Evolutionary conservation across 805 yeast species (phyloP), one percentile per base, ranked within the genome.

Genomic region (Metschnikowia sp.): DNA sequence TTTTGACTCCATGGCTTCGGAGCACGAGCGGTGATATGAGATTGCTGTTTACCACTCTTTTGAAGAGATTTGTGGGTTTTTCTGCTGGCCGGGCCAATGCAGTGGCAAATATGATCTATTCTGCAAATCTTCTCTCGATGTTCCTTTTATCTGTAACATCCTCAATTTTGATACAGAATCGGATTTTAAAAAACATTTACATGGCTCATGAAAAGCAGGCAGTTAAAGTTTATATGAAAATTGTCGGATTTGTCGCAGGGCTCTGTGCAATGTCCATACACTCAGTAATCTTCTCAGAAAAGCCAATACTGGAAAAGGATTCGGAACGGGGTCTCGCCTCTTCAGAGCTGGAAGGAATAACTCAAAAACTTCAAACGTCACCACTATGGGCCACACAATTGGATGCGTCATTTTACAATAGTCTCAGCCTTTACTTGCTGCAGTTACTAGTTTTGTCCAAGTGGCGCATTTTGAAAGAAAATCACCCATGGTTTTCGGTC

Each of bases 401-500:
- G 28, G 55, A 61, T 15, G 60, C 61, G 42, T 22, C 47, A 1
- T 64, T 66, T 44, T 49, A 67, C 47, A 58, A 69, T 34, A 63
- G 53, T 4, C 44, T 70, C 47, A 66, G 63, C 52, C 45, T 65
- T 40, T 70, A 71, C 51, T 55, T 72, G 31, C 51, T 66, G 38
- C 58, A 69, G 43, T 53, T 70, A 42, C 60, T 70, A 1, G 50
- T 70, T n/a, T 50, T 72, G 30, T 68, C 72, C 10, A 71, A 70
- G 51, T 72, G 77, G 77, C 60, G 77, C 36, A 69, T 68, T 32
- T 47, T 60, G 32, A 71, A 70, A 54, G 74, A 68, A 19, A 65
- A 67, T 56, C 72, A 68, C 49, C 73, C 72, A 0, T 52, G 56
- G 49, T 66, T 71, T 52, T 60, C 53, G 32, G 11, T 49, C 15